Percentiles rank a stretch among this genome's conserved stretches.
Conservation (phyloP, 768 basidiomycete genomes). For the Megacollybia marginata region DNA sequence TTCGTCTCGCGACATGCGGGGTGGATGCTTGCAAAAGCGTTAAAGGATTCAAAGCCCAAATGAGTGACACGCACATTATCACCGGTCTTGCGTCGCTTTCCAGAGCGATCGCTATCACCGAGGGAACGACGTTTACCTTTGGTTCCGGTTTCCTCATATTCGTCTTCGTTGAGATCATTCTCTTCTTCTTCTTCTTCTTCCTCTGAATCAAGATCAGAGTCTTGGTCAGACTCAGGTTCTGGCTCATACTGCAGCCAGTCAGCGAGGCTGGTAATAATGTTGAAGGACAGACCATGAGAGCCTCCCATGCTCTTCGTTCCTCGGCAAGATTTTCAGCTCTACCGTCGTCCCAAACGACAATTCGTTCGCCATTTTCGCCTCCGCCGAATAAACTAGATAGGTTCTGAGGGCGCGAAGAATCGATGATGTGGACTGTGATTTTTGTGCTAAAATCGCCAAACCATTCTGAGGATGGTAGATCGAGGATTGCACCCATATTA, state of each 20-base stretch:
- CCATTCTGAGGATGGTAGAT: constrained; percentile 68
- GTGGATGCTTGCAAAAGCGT: constrained; percentile 29
- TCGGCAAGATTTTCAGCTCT: constrained; percentile 62
- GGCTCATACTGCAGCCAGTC: constrained; percentile 60
- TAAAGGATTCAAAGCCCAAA: constrained; percentile 2
- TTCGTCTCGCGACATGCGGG: constrained; percentile 64
- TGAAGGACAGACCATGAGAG: constrained; percentile 55
- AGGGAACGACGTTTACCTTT: constrained; percentile 45
- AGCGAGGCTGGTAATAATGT: constrained; percentile 2
- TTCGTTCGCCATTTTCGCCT: constrained; percentile 58
- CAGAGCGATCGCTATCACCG: constrained; percentile 28
- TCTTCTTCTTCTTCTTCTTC: constrained; percentile 43
- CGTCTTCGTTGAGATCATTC: constrained; percentile 34
- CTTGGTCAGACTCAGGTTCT: constrained; percentile 60
- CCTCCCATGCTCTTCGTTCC: constrained; percentile 79
- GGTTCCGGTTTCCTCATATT: constrained; percentile 32
- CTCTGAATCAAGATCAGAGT: constrained; percentile 42
- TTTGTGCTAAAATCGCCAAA: constrained; percentile 63
- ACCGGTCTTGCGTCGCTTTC: constrained; percentile 56
- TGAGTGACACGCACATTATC: constrained; percentile 26
- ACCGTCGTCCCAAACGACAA: constrained; percentile 93
- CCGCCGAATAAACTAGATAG: constrained; percentile 77
- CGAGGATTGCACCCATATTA: constrained; percentile 86
- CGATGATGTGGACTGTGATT: constrained; percentile 85
- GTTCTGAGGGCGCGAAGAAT: constrained; percentile 87